Percentiles rank a stretch among this genome's conserved stretches.
These are phyloP conservation scores for Xerocomus potaroensis DNA, from an alignment of 768 basidiomycete genomes.

Conservation along the genomic window DNA sequence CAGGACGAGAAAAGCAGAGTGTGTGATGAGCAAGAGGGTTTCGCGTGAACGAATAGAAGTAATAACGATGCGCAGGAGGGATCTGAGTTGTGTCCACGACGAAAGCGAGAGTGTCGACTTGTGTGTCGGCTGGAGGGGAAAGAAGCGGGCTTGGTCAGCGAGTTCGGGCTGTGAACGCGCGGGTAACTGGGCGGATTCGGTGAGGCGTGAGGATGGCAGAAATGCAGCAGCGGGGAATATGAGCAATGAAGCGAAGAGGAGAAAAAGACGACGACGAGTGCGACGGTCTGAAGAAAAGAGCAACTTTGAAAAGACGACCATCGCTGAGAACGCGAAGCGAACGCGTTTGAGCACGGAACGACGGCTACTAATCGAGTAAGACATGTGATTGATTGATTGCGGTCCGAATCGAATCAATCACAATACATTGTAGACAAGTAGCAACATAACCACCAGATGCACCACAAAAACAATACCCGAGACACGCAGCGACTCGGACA, in stretches of 20 bases:
- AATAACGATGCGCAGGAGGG: constrained; percentile 68
- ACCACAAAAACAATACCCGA: constrained; percentile 37
- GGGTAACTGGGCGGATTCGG: too few relatives aligned
- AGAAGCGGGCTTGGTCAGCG: too few relatives aligned
- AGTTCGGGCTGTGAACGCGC: too few relatives aligned
- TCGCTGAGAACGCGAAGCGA: too few relatives aligned
- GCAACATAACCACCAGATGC: constrained; percentile 34
- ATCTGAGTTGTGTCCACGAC: constrained; percentile 68
- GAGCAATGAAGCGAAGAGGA: not conserved
- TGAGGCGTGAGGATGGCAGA: constrained; percentile 11
- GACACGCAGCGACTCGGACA: constrained; percentile 37
- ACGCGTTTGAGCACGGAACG: too few relatives aligned
- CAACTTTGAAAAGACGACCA: constrained; percentile 19
- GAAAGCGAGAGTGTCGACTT: constrained; percentile 42
- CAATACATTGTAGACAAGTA: not conserved
- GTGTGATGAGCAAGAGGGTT: constrained; percentile 63
- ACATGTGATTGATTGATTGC: too few relatives aligned
- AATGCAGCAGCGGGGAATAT: too few relatives aligned
- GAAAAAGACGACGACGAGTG: too few relatives aligned
- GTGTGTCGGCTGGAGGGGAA: too few relatives aligned
- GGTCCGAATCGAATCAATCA: too few relatives aligned
- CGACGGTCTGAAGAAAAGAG: too few relatives aligned
- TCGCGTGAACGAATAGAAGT: constrained; percentile 66
- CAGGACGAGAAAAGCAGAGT: constrained; percentile 81
- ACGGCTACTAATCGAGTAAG: too few relatives aligned